These are phyloP conservation scores for Pseudotsuga menziesii DNA, from an alignment of 75 land plant species.

Conservation along the genomic window DNA sequence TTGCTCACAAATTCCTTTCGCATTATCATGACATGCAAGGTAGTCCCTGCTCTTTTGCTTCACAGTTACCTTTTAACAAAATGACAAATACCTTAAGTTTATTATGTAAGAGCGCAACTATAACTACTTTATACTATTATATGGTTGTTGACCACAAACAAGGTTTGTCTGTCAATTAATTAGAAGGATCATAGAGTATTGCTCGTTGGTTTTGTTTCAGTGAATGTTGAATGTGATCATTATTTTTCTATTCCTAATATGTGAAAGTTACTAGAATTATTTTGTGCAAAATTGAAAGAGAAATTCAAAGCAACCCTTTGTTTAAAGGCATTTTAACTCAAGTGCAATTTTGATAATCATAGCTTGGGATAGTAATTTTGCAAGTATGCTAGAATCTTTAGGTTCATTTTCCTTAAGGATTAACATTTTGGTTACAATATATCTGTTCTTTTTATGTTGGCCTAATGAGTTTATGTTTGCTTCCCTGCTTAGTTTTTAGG, in stretches of 20 bases:
- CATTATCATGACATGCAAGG: slow-evolving; percentile 4
- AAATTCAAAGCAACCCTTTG: neutral
- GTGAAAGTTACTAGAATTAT: too few relatives aligned
- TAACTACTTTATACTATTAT: too few relatives aligned
- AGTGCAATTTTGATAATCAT: neutral
- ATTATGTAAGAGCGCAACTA: neutral
- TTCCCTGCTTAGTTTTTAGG: neutral
- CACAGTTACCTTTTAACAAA: neutral
- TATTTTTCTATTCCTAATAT: too few relatives aligned
- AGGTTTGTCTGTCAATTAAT: too few relatives aligned
- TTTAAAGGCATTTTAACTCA: neutral
- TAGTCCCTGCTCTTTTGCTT: neutral
- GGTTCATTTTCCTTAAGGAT: neutral
- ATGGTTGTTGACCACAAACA: neutral
- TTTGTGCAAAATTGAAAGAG: neutral
- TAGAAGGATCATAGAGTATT: neutral
- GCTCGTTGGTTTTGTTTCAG: neutral
- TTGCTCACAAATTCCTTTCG: neutral
- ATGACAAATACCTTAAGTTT: neutral
- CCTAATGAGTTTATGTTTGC: neutral
- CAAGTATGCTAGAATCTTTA: neutral
- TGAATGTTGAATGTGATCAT: neutral
- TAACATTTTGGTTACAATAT: neutral
- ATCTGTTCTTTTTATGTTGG: neutral
- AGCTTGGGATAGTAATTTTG: neutral